Evolutionary conservation across 2,329 filamentous ascomycete species (phyloP).

Genomic region (Fusarium marasasianum): DNA sequence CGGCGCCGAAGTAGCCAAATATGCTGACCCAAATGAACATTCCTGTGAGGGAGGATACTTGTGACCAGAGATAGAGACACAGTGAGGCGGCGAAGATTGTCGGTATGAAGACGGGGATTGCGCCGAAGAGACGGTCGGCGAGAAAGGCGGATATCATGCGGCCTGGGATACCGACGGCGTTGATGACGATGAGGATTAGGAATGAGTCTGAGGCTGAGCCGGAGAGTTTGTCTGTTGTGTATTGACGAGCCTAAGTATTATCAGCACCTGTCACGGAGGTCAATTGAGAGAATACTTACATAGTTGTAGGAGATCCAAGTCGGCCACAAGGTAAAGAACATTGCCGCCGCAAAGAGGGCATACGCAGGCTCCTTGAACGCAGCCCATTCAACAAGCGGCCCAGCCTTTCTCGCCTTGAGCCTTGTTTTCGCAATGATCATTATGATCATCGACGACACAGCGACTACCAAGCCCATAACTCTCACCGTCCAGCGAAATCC

Average conservation of each 20-base stretch:
- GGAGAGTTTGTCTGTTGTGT: constrained; percentile 53
- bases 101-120: constrained; percentile 65
- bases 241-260: constrained; percentile 51
- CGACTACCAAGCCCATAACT: constrained; percentile 67
- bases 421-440: constrained; percentile 57
- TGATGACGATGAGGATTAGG: constrained; percentile 67
- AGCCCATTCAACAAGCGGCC: constrained; percentile 59
- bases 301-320: constrained; percentile 62
- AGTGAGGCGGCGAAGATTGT: constrained; percentile 58
- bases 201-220: constrained; percentile 62
- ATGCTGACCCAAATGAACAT: constrained; percentile 68
- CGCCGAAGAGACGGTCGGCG: constrained; percentile 63
- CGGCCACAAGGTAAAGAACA: constrained; percentile 57
- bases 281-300: constrained; percentile 38
- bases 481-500: constrained; percentile 74
- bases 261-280: background rate
- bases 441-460: constrained; percentile 54
- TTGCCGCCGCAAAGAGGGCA: constrained; percentile 45
- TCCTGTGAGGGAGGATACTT: constrained; percentile 50
- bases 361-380: constrained; percentile 62
- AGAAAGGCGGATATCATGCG: constrained; percentile 64
- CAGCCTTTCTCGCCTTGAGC: constrained; percentile 58
- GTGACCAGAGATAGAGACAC: constrained; percentile 62
- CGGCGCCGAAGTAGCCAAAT: constrained; percentile 72
- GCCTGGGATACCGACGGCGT: constrained; percentile 65